Evolutionary conservation across 2,329 filamentous ascomycete species (phyloP).

Genomic region (Trichoderma endophyticum): DNA sequence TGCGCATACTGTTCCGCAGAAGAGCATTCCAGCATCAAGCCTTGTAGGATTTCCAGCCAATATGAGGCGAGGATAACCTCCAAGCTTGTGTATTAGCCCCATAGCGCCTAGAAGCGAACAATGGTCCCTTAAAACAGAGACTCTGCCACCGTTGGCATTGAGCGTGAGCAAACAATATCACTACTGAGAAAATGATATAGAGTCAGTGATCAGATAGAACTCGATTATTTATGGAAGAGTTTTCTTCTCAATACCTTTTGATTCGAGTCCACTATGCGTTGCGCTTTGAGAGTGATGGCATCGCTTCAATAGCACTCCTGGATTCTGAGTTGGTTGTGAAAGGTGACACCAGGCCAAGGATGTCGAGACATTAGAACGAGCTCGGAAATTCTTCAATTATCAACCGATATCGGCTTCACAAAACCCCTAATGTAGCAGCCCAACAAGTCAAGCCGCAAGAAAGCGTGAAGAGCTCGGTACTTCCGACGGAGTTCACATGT

Average conservation of each 20-base stretch:
- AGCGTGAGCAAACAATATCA: neutral
- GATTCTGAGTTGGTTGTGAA: neutral
- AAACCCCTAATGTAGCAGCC: neutral
- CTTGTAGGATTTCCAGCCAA: slow-evolving; percentile 19
- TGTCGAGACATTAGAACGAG: neutral
- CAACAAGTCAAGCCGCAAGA: neutral
- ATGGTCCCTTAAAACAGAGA: neutral
- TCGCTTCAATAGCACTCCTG: neutral
- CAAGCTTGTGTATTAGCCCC: neutral
- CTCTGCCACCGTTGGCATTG: neutral
- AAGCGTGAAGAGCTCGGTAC: neutral
- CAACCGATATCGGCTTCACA: neutral
- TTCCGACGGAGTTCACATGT: neutral
- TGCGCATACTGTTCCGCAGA: slow-evolving; percentile 18
- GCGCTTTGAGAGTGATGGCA: neutral
- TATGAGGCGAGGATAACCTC: neutral
- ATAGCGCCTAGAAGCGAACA: neutral
- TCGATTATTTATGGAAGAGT: neutral
- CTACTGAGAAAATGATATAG: neutral
- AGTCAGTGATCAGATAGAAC: neutral
- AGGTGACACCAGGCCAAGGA: neutral
- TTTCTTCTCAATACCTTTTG: neutral
- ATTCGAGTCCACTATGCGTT: neutral
- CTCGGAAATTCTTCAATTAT: neutral
- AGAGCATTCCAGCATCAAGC: slow-evolving; percentile 20